Conservation (phyloP, 257 asterid species). For the Capsicum chinense region DNA sequence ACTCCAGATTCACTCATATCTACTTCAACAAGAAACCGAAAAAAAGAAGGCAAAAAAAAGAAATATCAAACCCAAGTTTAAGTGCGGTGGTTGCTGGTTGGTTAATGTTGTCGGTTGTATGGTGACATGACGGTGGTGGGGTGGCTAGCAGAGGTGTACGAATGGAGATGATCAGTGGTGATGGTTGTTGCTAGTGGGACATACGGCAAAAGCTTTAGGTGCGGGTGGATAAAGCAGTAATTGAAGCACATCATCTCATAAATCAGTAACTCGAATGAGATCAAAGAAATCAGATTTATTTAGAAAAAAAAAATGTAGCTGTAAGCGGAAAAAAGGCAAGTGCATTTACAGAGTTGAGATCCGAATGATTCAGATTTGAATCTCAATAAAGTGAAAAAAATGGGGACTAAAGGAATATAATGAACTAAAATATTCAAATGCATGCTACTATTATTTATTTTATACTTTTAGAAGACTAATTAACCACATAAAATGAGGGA, state of each 20-base stretch:
- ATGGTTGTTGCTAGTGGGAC: background rate
- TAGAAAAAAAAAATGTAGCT: background rate
- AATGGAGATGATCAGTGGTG: background rate
- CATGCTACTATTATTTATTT: background rate
- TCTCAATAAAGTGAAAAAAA: background rate
- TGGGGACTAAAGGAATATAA: background rate
- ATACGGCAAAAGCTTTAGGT: background rate
- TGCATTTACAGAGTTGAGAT: conserved; percentile 7
- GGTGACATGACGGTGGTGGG: background rate
- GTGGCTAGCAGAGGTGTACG: background rate
- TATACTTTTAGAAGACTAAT: background rate
- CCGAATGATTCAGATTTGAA: background rate
- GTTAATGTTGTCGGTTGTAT: background rate
- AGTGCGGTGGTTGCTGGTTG: background rate
- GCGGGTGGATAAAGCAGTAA: background rate
- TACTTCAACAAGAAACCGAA: background rate
- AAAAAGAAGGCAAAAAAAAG: background rate
- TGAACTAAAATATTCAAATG: background rate
- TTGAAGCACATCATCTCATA: conserved; percentile 8
- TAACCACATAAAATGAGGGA: conserved; percentile 20
- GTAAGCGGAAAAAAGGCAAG: background rate
- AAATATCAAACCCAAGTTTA: background rate
- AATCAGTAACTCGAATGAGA: background rate
- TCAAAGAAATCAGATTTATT: background rate
- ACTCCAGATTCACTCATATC: background rate